Conservation (phyloP, 148 eudicot genomes). For the Tetragonia tetragonoides region DNA sequence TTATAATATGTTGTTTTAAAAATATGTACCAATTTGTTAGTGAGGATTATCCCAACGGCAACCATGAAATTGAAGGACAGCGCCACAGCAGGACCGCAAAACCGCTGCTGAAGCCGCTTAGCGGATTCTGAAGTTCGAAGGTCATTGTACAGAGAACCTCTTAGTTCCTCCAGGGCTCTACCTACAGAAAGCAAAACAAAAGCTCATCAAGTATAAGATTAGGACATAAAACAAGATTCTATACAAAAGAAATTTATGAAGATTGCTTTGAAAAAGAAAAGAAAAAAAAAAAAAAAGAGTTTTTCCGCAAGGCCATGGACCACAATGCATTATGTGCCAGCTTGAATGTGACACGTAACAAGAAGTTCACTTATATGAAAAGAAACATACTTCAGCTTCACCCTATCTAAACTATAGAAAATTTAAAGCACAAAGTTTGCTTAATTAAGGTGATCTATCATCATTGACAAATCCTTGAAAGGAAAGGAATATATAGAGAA, state of each 20-base stretch:
- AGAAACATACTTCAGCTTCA: slow-evolving; percentile 4
- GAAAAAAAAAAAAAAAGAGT: background rate
- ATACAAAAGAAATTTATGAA: background rate
- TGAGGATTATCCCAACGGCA: slow-evolving; percentile 74
- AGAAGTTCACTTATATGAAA: slow-evolving; percentile 12
- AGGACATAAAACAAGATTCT: too few species aligned
- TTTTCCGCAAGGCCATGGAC: background rate
- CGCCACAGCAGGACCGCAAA: slow-evolving; percentile 80
- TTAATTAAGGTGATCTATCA: background rate
- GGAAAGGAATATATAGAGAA: background rate
- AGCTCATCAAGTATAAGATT: background rate
- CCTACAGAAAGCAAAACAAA: slow-evolving; percentile 30
- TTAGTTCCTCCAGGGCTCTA: slow-evolving; percentile 81
- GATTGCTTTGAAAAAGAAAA: background rate
- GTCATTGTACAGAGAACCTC: slow-evolving; percentile 70
- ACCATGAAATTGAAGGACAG: slow-evolving; percentile 81
- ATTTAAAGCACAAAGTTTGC: background rate
- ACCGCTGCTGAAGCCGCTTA: slow-evolving; percentile 73
- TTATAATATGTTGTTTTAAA: background rate
- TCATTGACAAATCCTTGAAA: background rate
- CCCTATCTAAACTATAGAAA: background rate
- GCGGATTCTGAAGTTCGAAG: slow-evolving; percentile 79
- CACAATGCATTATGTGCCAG: background rate
- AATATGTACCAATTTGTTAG: slow-evolving; percentile 61
- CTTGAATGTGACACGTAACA: slow-evolving; percentile 7